Evolutionary conservation across 305 asterid species (phyloP).

Genomic region (Fraxinus dipetala): DNA sequence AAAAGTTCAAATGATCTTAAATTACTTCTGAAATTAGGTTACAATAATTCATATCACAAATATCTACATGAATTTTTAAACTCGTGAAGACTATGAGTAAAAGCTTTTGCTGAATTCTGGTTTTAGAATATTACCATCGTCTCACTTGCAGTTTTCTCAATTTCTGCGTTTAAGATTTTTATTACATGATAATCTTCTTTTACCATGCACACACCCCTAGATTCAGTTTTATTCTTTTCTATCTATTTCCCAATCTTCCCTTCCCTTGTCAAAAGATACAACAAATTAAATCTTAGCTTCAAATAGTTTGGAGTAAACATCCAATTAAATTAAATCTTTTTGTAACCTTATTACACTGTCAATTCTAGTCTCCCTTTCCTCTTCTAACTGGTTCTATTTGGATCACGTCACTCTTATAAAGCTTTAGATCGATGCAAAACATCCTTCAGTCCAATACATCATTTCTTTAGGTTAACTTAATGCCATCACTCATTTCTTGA

Average conservation of each 20-base stretch:
- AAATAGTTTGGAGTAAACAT: not conserved
- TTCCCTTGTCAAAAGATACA: not conserved
- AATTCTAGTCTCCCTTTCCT: not conserved
- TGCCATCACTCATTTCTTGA: too few species aligned
- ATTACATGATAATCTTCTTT: not conserved
- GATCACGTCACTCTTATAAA: not conserved
- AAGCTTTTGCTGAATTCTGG: not conserved
- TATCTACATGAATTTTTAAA: not conserved
- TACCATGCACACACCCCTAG: not conserved
- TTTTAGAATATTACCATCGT: not conserved
- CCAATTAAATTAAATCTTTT: not conserved
- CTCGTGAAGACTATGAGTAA: not conserved
- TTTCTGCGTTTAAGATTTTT: not conserved
- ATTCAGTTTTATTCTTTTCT: not conserved
- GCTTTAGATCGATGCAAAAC: not conserved
- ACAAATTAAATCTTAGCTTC: not conserved
- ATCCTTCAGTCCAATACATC: not conserved
- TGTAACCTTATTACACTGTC: not conserved
- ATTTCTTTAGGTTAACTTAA: not conserved
- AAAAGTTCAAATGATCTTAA: not conserved
- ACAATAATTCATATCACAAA: not conserved
- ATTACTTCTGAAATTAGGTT: not conserved
- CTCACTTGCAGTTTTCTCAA: not conserved
- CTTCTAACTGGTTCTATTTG: not conserved
- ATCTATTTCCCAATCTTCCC: not conserved